phyloP scores from a whole-genome alignment of 305 asterid genomes.

The Salvia sclarea region DNA sequence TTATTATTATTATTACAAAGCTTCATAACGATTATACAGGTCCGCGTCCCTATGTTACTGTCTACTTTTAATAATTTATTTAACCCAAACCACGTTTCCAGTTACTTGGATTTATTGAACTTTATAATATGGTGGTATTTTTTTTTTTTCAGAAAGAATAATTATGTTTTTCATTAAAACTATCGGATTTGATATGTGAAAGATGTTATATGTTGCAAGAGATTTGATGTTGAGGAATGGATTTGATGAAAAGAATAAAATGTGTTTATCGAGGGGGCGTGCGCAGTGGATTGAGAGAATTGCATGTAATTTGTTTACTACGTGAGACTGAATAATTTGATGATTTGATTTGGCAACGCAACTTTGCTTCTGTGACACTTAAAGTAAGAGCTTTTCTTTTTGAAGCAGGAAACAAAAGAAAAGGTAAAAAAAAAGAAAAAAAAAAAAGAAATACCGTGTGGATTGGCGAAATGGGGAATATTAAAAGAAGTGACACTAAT shows the following conservation, averaged over 20 bases:
- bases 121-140: no score
- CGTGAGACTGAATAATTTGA: slow-evolving; percentile 5
- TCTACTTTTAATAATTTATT: slow-evolving; percentile 5
- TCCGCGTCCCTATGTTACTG: slow-evolving; percentile 26
- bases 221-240: not conserved
- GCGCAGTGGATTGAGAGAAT: not conserved
- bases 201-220: not conserved
- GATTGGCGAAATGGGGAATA: not conserved
- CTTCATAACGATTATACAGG: slow-evolving; percentile 6
- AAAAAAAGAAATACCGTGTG: not conserved
- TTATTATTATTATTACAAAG: not conserved
- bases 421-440: not conserved
- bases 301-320: slow-evolving; percentile 28
- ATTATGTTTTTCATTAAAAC: not conserved
- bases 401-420: slow-evolving; percentile 8
- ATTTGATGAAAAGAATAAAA: not conserved
- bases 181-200: not conserved
- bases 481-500: not conserved
- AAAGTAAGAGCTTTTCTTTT: slow-evolving; percentile 30
- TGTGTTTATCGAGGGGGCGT: not conserved
- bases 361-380: slow-evolving; percentile 38
- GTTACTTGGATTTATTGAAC: not conserved
- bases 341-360: slow-evolving; percentile 19
- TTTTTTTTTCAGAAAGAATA: not conserved
- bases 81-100: not conserved